A percentile compares a stretch with the other conserved stretches of the same genome.
phyloP scores from a whole-genome alignment of 2,329 filamentous ascomycete species.

The Fusarium aywerte region DNA sequence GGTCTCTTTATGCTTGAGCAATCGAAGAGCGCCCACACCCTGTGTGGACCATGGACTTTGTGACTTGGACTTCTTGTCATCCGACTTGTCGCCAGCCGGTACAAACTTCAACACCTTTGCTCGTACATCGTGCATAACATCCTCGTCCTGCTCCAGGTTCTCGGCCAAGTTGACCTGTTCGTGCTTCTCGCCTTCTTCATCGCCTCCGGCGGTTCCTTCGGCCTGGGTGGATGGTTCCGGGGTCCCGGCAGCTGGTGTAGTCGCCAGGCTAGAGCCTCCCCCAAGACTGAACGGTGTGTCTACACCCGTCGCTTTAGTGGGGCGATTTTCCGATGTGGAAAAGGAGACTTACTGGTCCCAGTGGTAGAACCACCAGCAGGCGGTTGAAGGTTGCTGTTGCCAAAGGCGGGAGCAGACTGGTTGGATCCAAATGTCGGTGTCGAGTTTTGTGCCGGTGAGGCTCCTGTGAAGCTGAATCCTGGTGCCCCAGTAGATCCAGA shows the following conservation, averaged over 20 bases:
- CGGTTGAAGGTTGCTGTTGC: conserved; percentile 55
- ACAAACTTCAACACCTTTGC: conserved; percentile 75
- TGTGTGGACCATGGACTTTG: conserved; percentile 73
- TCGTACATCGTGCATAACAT: conserved; percentile 74
- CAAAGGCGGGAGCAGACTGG: conserved; percentile 51
- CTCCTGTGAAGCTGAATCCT: conserved; percentile 55
- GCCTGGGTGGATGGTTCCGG: conserved; percentile 64
- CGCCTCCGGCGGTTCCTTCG: conserved; percentile 54
- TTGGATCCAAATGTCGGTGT: conserved; percentile 51
- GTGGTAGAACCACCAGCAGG: conserved; percentile 58
- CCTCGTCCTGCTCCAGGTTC: conserved; percentile 77
- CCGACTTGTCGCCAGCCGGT: conserved; percentile 59
- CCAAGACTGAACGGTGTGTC: conserved; percentile 67
- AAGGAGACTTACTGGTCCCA: conserved; percentile 60
- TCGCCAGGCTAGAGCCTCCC: conserved; percentile 69
- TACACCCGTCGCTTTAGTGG: conserved; percentile 60
- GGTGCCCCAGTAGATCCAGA: conserved; percentile 48
- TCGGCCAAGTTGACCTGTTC: conserved; percentile 77
- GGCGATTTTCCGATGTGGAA: conserved; percentile 56
- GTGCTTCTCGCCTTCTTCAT: conserved; percentile 68
- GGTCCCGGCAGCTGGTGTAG: conserved; percentile 68
- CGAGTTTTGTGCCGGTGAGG: conserved; percentile 46
- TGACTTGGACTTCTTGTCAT: conserved; percentile 58
- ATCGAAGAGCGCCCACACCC: conserved; percentile 76
- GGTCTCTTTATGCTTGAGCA: conserved; percentile 79